A percentile compares a stretch with the other conserved stretches of the same genome.
These are phyloP conservation scores for Chlorella sp. DNA, from an alignment of 139 green algal species.

Conservation along the genomic window DNA sequence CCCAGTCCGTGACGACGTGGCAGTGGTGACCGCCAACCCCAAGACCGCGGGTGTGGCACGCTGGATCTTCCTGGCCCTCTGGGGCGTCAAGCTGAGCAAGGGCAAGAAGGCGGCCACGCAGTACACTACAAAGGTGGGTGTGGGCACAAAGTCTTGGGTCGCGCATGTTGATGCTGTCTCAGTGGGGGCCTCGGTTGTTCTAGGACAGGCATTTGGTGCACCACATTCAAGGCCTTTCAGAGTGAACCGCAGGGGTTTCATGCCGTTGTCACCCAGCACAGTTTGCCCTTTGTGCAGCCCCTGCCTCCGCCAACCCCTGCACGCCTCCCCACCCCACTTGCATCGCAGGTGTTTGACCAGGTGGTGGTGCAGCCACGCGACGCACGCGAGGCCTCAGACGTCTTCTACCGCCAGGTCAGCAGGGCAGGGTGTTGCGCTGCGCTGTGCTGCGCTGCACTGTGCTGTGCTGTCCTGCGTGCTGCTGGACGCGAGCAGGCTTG, in stretches of 20 bases:
- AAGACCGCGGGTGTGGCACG: conserved; percentile 90
- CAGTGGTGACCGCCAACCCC: conserved; percentile 85
- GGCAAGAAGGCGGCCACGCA: conserved; percentile 55
- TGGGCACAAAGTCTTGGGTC: no score
- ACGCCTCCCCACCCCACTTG: neutral
- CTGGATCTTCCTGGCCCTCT: conserved; percentile 91
- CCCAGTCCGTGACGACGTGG: conserved; percentile 47
- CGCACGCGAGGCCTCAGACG: conserved; percentile 84
- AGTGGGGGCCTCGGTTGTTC: no score
- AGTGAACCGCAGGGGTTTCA: no score
- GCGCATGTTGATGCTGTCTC: no score
- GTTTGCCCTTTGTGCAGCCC: no score
- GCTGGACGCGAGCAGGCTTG: no score
- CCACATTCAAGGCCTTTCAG: no score
- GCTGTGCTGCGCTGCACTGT: neutral
- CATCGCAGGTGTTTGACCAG: conserved; percentile 65
- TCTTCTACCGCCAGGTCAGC: conserved; percentile 86
- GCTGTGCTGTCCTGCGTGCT: neutral
- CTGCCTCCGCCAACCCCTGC: no score
- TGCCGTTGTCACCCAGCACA: no score
- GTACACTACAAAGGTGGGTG: conserved; percentile 60
- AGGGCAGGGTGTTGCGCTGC: neutral
- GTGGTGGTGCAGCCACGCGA: conserved; percentile 87
- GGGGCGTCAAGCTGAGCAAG: conserved; percentile 71
- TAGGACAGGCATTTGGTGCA: no score